Evolutionary conservation across 176 grass and related monocot species (phyloP).

Genomic region (Echinochloa phyllopogon): DNA sequence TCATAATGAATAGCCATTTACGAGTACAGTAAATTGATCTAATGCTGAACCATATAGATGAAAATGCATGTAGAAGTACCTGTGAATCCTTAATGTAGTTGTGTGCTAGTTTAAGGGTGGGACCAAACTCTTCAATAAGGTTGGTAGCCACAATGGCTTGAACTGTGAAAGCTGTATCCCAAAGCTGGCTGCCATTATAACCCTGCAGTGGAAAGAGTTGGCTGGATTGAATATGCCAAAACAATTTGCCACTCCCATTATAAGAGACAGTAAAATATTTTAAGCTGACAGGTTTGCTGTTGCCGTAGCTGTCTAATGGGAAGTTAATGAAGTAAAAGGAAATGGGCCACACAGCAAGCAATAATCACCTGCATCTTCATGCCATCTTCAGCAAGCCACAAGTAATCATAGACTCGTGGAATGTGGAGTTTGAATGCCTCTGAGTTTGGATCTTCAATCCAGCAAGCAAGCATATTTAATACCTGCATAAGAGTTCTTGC

Average conservation of each 20-base stretch:
- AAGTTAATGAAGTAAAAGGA: conserved; percentile 6
- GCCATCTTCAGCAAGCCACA: conserved; percentile 99
- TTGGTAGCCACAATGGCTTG: conserved; percentile 79
- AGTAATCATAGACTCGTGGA: conserved; percentile 76
- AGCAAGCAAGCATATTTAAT: conserved; percentile 97
- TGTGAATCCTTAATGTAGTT: conserved; percentile 74
- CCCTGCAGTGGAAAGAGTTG: conserved; percentile 47
- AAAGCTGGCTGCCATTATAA: conserved; percentile 91
- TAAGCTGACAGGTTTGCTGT: conserved; percentile 7
- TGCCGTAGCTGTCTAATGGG: not conserved
- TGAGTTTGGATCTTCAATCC: conserved; percentile 94
- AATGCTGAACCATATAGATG: conserved; percentile 16
- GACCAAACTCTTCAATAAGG: conserved; percentile 67
- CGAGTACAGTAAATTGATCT: not conserved
- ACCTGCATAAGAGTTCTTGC: conserved; percentile 52
- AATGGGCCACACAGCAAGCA: conserved; percentile 26
- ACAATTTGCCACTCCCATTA: conserved; percentile 28
- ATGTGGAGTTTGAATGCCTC: conserved; percentile 91
- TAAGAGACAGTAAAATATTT: conserved; percentile 27
- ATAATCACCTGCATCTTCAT: conserved; percentile 91
- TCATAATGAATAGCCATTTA: conserved; percentile 32
- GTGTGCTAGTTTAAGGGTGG: conserved; percentile 72
- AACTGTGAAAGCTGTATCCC: conserved; percentile 89
- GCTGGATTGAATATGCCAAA: not conserved
- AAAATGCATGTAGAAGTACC: conserved; percentile 41